Evolutionary conservation across 106 monocot genomes (phyloP).

Genomic region (Acorus calamus): DNA sequence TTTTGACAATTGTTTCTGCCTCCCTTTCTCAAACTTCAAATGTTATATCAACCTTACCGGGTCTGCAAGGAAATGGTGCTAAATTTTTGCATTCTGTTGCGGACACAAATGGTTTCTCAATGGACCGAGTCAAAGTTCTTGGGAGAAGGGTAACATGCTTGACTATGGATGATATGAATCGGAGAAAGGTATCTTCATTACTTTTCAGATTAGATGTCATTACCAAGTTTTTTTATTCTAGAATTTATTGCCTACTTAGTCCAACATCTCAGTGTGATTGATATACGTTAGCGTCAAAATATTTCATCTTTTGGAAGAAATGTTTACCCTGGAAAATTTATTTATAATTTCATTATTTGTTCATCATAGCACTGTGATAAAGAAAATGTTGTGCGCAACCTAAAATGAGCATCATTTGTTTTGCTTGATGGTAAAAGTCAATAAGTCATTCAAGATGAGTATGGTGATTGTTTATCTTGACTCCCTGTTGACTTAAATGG

Average conservation of each 20-base stretch:
- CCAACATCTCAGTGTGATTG: no score
- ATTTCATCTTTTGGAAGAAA: no score
- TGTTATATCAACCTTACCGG: conserved; percentile 50
- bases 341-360: no score
- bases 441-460: no score
- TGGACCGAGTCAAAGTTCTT: conserved; percentile 44
- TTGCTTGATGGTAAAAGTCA: no score
- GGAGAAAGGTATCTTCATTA: conserved; percentile 45
- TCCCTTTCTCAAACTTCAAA: conserved; percentile 41
- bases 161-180: conserved; percentile 24
- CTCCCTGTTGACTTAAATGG: background rate
- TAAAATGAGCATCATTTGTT: no score
- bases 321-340: no score
- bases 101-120: conserved; percentile 55
- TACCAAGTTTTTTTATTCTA: no score
- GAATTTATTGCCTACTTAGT: no score
- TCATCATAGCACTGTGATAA: no score
- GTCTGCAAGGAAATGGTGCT: conserved; percentile 48
- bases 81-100: conserved; percentile 49
- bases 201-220: background rate
- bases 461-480: background rate
- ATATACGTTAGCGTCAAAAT: no score
- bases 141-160: conserved; percentile 50
- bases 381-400: no score
- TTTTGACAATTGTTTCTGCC: conserved; percentile 45